These are phyloP conservation scores for Colletotrichum tabaci DNA, from an alignment of 2,329 filamentous ascomycete genomes.

Conservation along the genomic window DNA sequence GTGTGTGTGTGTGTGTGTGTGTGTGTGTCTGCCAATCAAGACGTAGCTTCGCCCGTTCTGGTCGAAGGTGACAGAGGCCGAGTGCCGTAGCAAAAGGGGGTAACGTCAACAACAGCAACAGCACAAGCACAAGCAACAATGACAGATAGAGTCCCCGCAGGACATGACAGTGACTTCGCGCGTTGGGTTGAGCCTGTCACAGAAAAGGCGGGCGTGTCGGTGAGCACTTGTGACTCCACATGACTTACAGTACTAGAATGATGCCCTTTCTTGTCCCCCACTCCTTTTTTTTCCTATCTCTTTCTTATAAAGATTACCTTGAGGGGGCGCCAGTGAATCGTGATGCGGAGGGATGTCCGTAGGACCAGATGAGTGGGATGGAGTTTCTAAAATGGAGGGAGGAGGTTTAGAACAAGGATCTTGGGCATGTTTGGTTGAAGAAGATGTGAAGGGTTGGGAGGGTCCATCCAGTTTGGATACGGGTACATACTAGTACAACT, in stretches of 20 bases:
- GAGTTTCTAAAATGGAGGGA: neutral
- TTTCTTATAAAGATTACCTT: neutral
- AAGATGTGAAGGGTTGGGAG: neutral
- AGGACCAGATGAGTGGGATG: conserved; percentile 17
- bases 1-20: neutral
- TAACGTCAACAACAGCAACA: neutral
- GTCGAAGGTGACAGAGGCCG: conserved; percentile 4
- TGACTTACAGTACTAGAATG: too few relatives aligned
- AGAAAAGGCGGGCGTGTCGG: conserved; percentile 21
- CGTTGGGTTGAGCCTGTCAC: conserved; percentile 18
- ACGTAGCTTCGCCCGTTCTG: neutral
- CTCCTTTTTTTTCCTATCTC: too few relatives aligned
- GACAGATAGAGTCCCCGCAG: conserved; percentile 26
- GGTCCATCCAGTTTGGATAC: neutral
- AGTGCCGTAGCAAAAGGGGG: neutral
- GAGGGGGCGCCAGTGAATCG: neutral
- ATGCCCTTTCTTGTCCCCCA: too few relatives aligned
- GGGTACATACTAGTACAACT: neutral
- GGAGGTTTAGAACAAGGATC: conserved; percentile 28
- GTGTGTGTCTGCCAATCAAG: neutral
- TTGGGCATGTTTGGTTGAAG: conserved; percentile 6
- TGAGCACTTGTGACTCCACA: neutral
- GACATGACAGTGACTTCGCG: conserved; percentile 26
- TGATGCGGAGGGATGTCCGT: conserved; percentile 3
- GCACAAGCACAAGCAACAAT: neutral